These are phyloP conservation scores for Astragalus membranaceus DNA, from an alignment of 306 rosid species.

Conservation along the genomic window DNA sequence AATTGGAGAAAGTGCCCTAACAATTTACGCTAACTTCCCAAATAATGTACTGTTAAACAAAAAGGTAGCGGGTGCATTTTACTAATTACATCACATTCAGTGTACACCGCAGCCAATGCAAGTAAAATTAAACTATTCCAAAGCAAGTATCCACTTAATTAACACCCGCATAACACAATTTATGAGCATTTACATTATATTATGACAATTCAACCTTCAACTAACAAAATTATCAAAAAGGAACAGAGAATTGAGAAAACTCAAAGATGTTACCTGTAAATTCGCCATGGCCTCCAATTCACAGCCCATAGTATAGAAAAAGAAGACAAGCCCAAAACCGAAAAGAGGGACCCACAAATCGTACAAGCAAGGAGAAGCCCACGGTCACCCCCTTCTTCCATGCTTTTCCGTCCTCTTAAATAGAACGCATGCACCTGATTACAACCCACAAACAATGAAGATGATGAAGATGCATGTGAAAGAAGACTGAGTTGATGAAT, in stretches of 20 bases:
- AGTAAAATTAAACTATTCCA: background rate
- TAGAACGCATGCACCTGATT: conserved; percentile 59
- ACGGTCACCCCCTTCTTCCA: conserved; percentile 73
- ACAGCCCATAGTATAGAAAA: conserved; percentile 88
- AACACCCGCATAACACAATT: background rate
- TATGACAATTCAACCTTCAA: background rate
- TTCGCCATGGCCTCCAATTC: conserved; percentile 99
- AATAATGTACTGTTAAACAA: background rate
- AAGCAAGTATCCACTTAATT: background rate
- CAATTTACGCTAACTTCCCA: background rate
- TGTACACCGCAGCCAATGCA: conserved; percentile 20
- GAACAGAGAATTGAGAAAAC: background rate
- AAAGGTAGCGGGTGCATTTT: background rate
- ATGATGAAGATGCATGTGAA: conserved; percentile 1
- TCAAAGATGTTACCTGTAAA: conserved; percentile 59
- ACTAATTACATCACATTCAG: background rate
- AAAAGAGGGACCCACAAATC: conserved; percentile 83
- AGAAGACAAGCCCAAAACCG: conserved; percentile 72
- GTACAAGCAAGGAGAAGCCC: conserved; percentile 64
- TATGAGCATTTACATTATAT: conserved; percentile 1
- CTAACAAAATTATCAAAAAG: background rate
- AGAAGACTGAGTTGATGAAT: background rate
- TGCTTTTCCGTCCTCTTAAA: conserved; percentile 41
- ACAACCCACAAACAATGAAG: background rate
- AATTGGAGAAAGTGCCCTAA: background rate